Base-by-base conservation (phyloP, 1,284 basidiomycete genomes). In the Ceratobasidium sp. region DNA sequence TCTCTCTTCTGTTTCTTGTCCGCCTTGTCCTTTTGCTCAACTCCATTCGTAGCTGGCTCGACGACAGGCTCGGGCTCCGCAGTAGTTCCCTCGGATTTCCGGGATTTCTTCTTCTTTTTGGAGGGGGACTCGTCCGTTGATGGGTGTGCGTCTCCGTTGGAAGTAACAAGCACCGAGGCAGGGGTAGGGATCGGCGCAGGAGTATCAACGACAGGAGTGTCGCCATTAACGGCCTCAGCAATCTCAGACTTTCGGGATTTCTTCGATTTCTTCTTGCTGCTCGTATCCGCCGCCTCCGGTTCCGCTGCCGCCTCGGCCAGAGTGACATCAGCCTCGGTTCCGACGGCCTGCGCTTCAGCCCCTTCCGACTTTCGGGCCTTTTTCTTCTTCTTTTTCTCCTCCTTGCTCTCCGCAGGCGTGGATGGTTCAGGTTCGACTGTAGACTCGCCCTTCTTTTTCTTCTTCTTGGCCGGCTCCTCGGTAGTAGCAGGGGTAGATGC, bases 51-150 rank as follows among this genome's bases (percentile, higher is more conserved):
- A 23, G 13, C 32, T 47, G 55, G 47, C 35, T 61, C 70, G 14
- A 26, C 9, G 43, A 5, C 32, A 16, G 28, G 41, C n/a, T 6
- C 30, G n/a, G 63, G 49, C 21, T 38, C 21, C 6, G 58, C 18
- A 11, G 49, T 35, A 14, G 38, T 43, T 44, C 62, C 70, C 44
- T 69, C 76, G 38, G 77, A 77, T 57, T 79, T 77, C 32, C 75
- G 73, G 49, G 78, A 78, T 72, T 79, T 76, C 70, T 77, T 79
- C 69, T 77, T 79, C 73, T 79, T 79, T 75, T 79, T 79, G 58
- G 77, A 77, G 74, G 80, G 79, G 72, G 78, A 77, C n/a, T 76
- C 76, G 69, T 77, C 77, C 43, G 77, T 75, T 71, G 75, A 66
- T 74, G 81, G 80, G 66, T 76, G 74, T 75, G 80, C 77, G 69